These are phyloP conservation scores for Pilaira anomala DNA, from an alignment of 192 early-diverging fungal genomes.

Conservation along the genomic window DNA sequence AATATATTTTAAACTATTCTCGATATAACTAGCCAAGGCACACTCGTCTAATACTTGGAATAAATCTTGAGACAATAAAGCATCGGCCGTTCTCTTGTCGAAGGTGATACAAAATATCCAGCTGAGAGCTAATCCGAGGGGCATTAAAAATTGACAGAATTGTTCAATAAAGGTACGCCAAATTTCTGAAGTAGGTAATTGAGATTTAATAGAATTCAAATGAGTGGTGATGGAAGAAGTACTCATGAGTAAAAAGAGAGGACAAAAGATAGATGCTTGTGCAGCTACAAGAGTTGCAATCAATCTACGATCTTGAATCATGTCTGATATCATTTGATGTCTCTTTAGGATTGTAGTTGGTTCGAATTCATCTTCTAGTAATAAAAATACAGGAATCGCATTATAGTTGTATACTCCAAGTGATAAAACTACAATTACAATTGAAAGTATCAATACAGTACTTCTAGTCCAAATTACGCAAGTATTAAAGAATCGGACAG, in stretches of 20 bases:
- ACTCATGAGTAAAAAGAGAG: conserved; percentile 16
- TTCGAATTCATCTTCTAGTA: background rate
- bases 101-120: conserved; percentile 28
- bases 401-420: conserved; percentile 4
- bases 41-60: no score
- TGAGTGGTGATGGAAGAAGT: background rate
- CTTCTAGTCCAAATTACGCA: conserved; percentile 16
- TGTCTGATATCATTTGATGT: background rate
- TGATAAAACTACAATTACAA: conserved; percentile 8
- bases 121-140: conserved; percentile 19
- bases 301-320: conserved; percentile 25
- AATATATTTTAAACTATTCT: background rate
- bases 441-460: background rate
- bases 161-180: conserved; percentile 17
- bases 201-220: background rate
- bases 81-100: conserved; percentile 13
- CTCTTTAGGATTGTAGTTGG: background rate
- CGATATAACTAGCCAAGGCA: background rate
- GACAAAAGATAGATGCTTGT: conserved; percentile 32
- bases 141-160: conserved; percentile 25
- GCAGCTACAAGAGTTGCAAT: conserved; percentile 28
- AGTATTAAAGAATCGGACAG: background rate
- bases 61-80: background rate
- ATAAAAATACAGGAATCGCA: conserved; percentile 8
- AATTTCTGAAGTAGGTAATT: background rate